Conservation (phyloP, 768 basidiomycete species). For the Tylopilus subfusipes region DNA sequence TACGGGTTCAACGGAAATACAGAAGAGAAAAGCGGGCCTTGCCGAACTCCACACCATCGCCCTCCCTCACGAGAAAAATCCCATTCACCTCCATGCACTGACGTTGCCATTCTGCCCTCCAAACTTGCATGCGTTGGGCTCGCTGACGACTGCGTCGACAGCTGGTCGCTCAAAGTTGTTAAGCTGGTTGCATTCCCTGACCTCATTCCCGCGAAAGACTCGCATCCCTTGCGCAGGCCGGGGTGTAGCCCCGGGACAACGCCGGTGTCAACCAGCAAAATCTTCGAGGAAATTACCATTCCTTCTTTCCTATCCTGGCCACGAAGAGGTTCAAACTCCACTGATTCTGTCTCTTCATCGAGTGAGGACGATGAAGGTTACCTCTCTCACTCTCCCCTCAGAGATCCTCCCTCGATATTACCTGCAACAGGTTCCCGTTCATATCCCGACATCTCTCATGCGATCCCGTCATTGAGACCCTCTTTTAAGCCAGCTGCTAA, state of each 20-base stretch:
- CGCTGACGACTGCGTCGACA: conserved; percentile 61
- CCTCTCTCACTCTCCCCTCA: conserved; percentile 54
- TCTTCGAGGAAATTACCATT: conserved; percentile 11
- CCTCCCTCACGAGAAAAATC: conserved; percentile 38
- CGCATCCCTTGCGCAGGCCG: conserved; percentile 6
- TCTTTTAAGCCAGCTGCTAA: conserved; percentile 38
- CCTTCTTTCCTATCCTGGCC: conserved; percentile 23
- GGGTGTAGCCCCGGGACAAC: neutral
- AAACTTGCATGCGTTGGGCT: conserved; percentile 77
- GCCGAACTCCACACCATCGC: conserved; percentile 5
- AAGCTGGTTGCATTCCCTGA: conserved; percentile 77
- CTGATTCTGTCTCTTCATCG: conserved; percentile 27
- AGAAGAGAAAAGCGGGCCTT: conserved; percentile 2
- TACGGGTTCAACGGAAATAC: conserved; percentile 1
- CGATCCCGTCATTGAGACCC: conserved; percentile 27
- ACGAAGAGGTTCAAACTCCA: conserved; percentile 22
- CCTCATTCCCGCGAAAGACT: conserved; percentile 44
- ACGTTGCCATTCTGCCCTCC: conserved; percentile 62
- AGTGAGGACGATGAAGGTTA: conserved; percentile 49
- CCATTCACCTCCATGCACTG: conserved; percentile 51
- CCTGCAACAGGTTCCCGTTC: conserved; percentile 41
- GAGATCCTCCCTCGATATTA: conserved; percentile 34
- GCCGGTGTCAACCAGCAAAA: conserved; percentile 8
- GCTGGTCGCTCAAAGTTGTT: conserved; percentile 74
- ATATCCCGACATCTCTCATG: conserved; percentile 38